Base-by-base conservation (phyloP, 306 rosid genomes). In the Comarum palustre region DNA sequence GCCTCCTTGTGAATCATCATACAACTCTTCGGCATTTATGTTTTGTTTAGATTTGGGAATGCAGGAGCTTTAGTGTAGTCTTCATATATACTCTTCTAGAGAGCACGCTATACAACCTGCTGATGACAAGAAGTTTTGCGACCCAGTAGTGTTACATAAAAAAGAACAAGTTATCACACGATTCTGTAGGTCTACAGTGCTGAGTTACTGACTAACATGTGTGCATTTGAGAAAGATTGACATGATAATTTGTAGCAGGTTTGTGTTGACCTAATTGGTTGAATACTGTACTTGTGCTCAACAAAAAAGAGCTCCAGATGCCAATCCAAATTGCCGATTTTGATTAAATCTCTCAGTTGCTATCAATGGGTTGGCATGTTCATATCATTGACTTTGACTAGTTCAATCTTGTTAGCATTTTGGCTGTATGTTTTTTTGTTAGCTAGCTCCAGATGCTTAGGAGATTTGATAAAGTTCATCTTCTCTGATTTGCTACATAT, bases 401-500 rank as follows among this genome's bases (percentile, higher is more conserved):
- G 47, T 34, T 51, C 25, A n/a, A 69, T 32, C 47, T 11, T 0
- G 6, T 34, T 29, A 8, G 27, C 27, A 24, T 20, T 41, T n/a
- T 22, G 38, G 60, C 27, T 20, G 11, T 25, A 19, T 51, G 34
- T 4, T 71, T 39, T 24, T 46, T 10, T 36, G 47, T 38, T 68
- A 52, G 11, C n/a, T 68, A 51, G 24, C 42, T 68, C 43, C 51
- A 45, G 73, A 65, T 43, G 31, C 75, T 57, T 43, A 38, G 25
- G 54, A 42, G 29, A 38, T 54, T 72, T 19, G 38, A 22, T 72
- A 34, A 42, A 42, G 68, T n/a, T 31, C 20, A 50, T 75, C 58
- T 72, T 75, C 31, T 66, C 42, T 58, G 29, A 50, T 76, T 51
- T 73, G 46, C 48, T 11, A 65, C 60, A 41, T 51, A 67, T 50